Evolutionary conservation across 805 yeast genomes (phyloP), one percentile per base, ranked within the genome.

Genomic region (Nakazawaea sp.): DNA sequence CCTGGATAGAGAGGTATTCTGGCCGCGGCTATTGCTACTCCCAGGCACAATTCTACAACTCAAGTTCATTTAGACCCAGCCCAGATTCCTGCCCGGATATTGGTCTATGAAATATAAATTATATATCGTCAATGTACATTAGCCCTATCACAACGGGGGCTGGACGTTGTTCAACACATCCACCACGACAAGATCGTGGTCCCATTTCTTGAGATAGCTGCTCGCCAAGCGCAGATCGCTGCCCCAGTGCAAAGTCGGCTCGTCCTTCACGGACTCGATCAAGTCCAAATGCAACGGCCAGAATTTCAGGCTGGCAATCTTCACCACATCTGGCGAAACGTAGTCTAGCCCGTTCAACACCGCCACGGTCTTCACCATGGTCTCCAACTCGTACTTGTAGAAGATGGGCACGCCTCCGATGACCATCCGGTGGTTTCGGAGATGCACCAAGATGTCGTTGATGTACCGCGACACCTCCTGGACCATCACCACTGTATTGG

Each of bases 341-440:
- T 53, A 78, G 15, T 44, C 42, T 9, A 59, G 47, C 4, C 52
- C 59, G 29, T 65, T 63, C 6, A 72, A 40, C 4, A 63, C 64
- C 19, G 78, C 65, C 26, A 73, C 48, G 8, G 66, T 48, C 16
- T 61, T 55, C 2, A 64, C 57, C 36, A 64, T 50, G 8, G 47
- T 38, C 19, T 64, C 68, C 26, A 75, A 52, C 34, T 75, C 78
- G 2, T 49, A 41, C 9, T 67, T 50, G 2, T 70, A 56, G 35
- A 55, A 50, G 0, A 81, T 73, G 1, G 78, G 67, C 0, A 77
- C 49, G 0, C 85, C 85, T 1, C 66, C 61, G 2, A 53, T 44
- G 4, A 75, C 75, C 50, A 75, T 66, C 29, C 85, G 50, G 46
- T 78, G 81, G 36, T 66, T 64, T 30, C 86, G 56, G 2, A 71